Percentiles rank a stretch among this genome's conserved stretches.
phyloP scores from a whole-genome alignment of 352 stramenopile genomes.

The Phytophthora pisi region DNA sequence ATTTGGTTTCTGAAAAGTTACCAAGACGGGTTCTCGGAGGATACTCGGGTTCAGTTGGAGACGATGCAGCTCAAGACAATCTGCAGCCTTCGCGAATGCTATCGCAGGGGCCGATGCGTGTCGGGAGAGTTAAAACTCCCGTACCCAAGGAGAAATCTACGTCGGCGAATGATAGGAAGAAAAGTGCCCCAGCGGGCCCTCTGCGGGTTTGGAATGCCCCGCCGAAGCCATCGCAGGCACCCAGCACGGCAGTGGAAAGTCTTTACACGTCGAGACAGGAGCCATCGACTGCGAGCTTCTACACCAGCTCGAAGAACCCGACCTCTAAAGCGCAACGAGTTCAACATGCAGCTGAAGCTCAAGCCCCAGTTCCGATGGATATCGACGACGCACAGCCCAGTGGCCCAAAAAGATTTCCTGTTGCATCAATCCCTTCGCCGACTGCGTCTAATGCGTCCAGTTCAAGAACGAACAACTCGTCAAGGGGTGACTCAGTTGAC shows the following conservation, averaged over 20 bases:
- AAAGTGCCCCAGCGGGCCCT: slow-evolving; percentile 28
- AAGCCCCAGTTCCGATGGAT: slow-evolving; percentile 21
- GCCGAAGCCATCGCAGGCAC: slow-evolving; percentile 25
- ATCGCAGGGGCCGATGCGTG: slow-evolving; percentile 45
- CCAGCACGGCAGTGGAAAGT: slow-evolving; percentile 33
- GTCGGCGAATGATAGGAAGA: slow-evolving; percentile 32
- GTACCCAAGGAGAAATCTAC: slow-evolving; percentile 23
- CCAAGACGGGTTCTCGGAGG: slow-evolving; percentile 33
- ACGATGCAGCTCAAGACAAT: slow-evolving; percentile 19
- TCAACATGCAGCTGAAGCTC: slow-evolving; percentile 32
- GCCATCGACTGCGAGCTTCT: slow-evolving; percentile 34
- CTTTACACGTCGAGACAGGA: slow-evolving; percentile 39
- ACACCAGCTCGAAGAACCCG: slow-evolving; percentile 37
- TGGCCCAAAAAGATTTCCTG: slow-evolving; percentile 18
- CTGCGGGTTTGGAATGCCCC: slow-evolving; percentile 44
- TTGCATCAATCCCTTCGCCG: slow-evolving; percentile 22
- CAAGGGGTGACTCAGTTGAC: slow-evolving; percentile 16
- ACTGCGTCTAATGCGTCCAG: slow-evolving; percentile 37
- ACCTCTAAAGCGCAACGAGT: slow-evolving; percentile 44
- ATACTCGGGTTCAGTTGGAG: slow-evolving; percentile 12
- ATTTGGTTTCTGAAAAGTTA: slow-evolving; percentile 21
- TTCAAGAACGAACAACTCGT: slow-evolving; percentile 28
- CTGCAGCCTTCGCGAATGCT: slow-evolving; percentile 38
- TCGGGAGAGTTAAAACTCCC: slow-evolving; percentile 41
- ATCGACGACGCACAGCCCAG: slow-evolving; percentile 23